Conservation (phyloP, 2,329 filamentous ascomycete genomes). For the Sporothrix pseudoabietina region DNA sequence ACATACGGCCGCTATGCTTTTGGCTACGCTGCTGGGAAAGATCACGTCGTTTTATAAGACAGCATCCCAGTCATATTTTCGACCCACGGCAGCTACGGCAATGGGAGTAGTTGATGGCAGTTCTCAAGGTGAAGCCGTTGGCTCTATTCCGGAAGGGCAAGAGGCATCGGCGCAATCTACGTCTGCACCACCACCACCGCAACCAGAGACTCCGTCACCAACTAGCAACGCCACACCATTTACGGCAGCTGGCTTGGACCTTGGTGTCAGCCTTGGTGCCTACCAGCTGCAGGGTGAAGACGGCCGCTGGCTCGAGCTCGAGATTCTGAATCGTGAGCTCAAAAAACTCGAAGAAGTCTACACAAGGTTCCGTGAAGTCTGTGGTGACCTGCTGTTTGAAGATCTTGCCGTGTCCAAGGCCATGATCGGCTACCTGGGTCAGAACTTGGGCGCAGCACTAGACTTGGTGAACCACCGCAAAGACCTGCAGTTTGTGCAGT, state of each 20-base stretch:
- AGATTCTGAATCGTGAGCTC: constrained; percentile 53
- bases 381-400: constrained; percentile 44
- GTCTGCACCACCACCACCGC: neutral
- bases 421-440: constrained; percentile 51
- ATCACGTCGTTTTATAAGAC: constrained; percentile 52
- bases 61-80: constrained; percentile 37
- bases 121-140: neutral
- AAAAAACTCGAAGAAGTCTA: constrained; percentile 53
- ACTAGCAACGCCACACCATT: neutral
- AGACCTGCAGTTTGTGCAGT: constrained; percentile 39
- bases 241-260: constrained; percentile 32
- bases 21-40: constrained; percentile 54
- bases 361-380: constrained; percentile 48
- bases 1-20: constrained; percentile 52
- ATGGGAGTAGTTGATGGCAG: constrained; percentile 21
- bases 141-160: neutral
- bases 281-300: constrained; percentile 53
- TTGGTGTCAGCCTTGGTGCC: constrained; percentile 48
- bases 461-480: constrained; percentile 47
- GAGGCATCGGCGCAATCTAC: constrained; percentile 19
- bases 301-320: constrained; percentile 51
- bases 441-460: constrained; percentile 48
- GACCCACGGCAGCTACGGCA: neutral
- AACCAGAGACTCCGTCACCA: neutral
- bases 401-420: constrained; percentile 49